Base-by-base conservation (phyloP, 2,329 filamentous ascomycete species). In the Podosphaera fusca region DNA sequence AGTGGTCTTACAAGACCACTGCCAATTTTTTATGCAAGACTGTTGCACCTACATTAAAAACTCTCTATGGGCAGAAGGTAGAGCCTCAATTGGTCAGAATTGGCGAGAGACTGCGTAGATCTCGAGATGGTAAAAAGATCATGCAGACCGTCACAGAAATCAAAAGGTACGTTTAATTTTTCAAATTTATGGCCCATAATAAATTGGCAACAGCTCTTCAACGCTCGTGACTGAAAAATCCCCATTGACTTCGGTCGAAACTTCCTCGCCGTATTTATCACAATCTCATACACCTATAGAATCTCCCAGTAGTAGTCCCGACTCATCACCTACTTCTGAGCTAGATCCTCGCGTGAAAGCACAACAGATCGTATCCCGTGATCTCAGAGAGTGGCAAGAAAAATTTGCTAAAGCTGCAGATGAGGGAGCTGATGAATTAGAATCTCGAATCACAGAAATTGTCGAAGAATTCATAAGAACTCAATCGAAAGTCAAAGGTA, bases 41-140 rank as follows among this genome's bases (percentile, higher is more conserved):
- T 1, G 73, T 96, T 14, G 92, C 86, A 83, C 90, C 90, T 1
- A 82, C 84, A 61, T 61, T 95, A 9, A 80, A 84, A 33, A 76
- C 85, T 12, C 72, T 95, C 4, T 96, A 96, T 66, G 79, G 82
- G 9, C 82, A 95, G 66, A 95, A 94, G 64, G 89, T 98, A 2
- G 89, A 96, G 71, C 94, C 94, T 12, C 94, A 98, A 69, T 76
- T 98, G 12, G 79, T 90, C 58, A 87, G 88, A 64, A 96, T 98
- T 64, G 86, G 87, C 10, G 85, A 95, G 71, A 82, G 89, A 51
- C 77, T 98, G 9, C 89, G 88, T 46, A 76, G 84, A 53, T 86
- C 88, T 58, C 70, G 75, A 30, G 74, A 78, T 63, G 79, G 79
- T 29, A 79, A 78, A 66, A 81, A 79, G 62, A 63, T 84, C 30